Base-by-base conservation (phyloP, 345 rosid genomes). In the Dipteronia dyeriana region DNA sequence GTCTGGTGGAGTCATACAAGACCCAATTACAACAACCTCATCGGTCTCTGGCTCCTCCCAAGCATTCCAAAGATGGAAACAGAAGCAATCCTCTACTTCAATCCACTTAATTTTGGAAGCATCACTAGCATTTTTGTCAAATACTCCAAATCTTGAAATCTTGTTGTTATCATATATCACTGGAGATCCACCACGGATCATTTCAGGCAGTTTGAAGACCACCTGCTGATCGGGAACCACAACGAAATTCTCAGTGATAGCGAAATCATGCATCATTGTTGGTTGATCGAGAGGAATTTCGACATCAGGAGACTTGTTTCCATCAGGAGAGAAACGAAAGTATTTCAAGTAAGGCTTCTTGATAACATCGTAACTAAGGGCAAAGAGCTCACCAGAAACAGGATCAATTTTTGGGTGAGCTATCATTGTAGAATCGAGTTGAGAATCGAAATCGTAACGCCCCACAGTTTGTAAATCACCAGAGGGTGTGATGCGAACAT, bases 321-420 rank as follows among this genome's bases (percentile, higher is more conserved):
- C 95, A 45, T 87, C 86, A 0, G 91, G 91, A 2, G 91, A 89
- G 78, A 94, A 86, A 8, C 83, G 76, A 75, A 94, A 92, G 88
- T 90, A 94, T 56, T 92, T 94, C 29, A 94, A 78, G 82, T 89
- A 91, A 0, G 98, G 97, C 66, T 91, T 90, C 29, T 87, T 82
- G 3, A 94, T 87, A 68, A 92, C 97, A 79, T 94, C 95, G 77
- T 94, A 94, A 85, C 98, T 94, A 1, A 94, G 80, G 19, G 92
- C 91, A 39, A 91, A 94, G 19, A 94, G 79, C 64, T 94, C 92
- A 6, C 90, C 90, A 0, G 94, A 82, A 66, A 74, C 84, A 2
- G 97, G 97, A 76, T 94, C 98, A 70, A 94, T 71, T 79, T 94
- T 94, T 7, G 98, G 98, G 86, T 94, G 98, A 71, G 98, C 98